Conservation (phyloP, 139 green algal genomes). For the Tetraselmis chui region DNA sequence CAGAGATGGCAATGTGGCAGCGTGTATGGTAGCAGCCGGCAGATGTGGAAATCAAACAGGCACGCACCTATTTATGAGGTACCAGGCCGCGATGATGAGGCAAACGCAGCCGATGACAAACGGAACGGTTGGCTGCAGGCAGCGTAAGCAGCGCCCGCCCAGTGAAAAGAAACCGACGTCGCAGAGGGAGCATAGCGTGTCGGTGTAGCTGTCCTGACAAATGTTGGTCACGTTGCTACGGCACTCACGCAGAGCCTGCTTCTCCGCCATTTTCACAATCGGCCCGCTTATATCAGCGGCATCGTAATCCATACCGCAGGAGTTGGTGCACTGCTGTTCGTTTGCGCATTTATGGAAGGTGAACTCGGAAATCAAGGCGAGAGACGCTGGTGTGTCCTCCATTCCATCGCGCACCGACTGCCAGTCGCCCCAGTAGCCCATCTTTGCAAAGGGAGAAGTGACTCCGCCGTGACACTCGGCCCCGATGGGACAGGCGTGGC, state of each 20-base stretch:
- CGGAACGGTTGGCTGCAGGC: background rate
- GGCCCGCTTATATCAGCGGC: too few species aligned
- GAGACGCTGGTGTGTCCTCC: background rate
- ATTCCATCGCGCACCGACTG: background rate
- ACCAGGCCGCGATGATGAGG: background rate
- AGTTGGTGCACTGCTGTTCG: background rate
- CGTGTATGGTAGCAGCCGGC: too few species aligned
- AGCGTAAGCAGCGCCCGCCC: background rate
- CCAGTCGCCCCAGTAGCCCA: background rate
- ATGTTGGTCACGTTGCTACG: background rate
- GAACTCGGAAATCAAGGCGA: background rate
- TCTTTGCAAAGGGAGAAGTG: background rate
- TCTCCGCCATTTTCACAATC: too few species aligned
- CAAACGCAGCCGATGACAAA: background rate
- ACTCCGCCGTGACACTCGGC: background rate
- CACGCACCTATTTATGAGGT: background rate
- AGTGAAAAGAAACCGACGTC: background rate
- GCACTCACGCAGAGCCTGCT: background rate
- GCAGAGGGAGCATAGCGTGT: background rate
- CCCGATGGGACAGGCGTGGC: background rate
- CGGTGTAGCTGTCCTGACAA: background rate
- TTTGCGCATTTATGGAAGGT: background rate
- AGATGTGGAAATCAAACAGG: too few species aligned
- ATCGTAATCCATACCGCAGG: background rate
- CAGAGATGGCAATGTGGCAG: too few species aligned